Conservation (phyloP, 2,329 filamentous ascomycete species). For the Exserohilum turcica region DNA sequence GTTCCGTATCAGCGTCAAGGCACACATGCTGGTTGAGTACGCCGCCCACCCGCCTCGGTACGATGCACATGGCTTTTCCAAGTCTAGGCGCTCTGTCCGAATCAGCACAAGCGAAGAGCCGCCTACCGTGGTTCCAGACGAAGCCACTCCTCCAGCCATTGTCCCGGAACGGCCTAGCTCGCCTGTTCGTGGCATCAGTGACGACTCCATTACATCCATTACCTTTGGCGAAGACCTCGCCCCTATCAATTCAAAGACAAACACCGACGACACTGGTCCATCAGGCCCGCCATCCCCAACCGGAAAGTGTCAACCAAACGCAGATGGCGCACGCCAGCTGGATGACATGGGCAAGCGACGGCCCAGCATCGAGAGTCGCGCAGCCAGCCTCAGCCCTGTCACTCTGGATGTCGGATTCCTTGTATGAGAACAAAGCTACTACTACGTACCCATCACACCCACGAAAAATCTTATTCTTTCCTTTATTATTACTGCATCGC, state of each 20-base stretch:
- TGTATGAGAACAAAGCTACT: slow-evolving; percentile 20
- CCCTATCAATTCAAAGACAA: slow-evolving; percentile 30
- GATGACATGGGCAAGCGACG: slow-evolving; percentile 28
- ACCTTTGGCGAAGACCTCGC: slow-evolving; percentile 42
- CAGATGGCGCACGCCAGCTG: slow-evolving; percentile 29
- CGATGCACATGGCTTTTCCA: slow-evolving; percentile 47
- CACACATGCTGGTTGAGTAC: slow-evolving; percentile 51
- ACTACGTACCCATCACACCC: neutral
- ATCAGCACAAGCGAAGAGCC: slow-evolving; percentile 6
- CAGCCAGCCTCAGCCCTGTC: slow-evolving; percentile 27
- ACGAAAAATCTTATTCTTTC: neutral
- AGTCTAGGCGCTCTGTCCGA: slow-evolving; percentile 21
- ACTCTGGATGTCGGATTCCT: slow-evolving; percentile 29
- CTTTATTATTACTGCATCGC: neutral
- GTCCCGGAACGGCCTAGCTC: slow-evolving; percentile 29
- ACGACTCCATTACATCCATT: slow-evolving; percentile 42
- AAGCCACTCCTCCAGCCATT: slow-evolving; percentile 5
- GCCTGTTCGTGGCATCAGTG: slow-evolving; percentile 36
- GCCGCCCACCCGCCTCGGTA: slow-evolving; percentile 53
- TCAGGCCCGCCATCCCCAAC: slow-evolving; percentile 38
- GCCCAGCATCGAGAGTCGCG: slow-evolving; percentile 26
- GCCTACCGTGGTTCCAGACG: slow-evolving; percentile 4
- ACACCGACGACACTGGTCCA: slow-evolving; percentile 22
- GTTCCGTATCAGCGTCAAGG: slow-evolving; percentile 52
- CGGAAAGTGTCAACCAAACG: slow-evolving; percentile 28